Conservation (phyloP, 2,329 filamentous ascomycete genomes). For the Trichoderma oligosporum region DNA sequence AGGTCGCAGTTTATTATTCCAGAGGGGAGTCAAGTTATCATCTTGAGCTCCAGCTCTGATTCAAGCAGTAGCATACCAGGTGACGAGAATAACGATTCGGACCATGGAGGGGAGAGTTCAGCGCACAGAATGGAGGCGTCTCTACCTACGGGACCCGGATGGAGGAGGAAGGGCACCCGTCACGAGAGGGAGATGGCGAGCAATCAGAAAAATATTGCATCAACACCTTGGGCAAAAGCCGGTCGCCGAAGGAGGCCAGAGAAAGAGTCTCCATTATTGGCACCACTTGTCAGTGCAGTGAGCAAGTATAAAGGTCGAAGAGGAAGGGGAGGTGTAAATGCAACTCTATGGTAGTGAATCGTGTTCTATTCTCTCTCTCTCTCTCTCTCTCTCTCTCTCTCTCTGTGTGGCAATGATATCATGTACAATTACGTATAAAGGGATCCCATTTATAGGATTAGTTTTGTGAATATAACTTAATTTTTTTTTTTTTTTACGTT, state of each 20-base stretch:
- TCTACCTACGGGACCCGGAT: conserved; percentile 24
- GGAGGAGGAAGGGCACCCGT: conserved; percentile 23
- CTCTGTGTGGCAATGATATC: not conserved
- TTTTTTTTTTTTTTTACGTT: no score
- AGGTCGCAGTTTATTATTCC: conserved; percentile 28
- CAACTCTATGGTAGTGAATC: not conserved
- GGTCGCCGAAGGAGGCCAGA: not conserved
- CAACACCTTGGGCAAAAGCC: not conserved
- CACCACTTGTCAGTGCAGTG: conserved; percentile 7
- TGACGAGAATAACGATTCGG: conserved; percentile 23
- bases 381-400: no score
- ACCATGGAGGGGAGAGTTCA: conserved; percentile 22
- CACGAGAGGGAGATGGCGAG: not conserved
- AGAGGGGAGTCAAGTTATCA: conserved; percentile 33
- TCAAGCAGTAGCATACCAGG: conserved; percentile 22
- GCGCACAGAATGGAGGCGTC: conserved; percentile 24
- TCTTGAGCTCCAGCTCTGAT: conserved; percentile 29
- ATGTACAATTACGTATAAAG: no score
- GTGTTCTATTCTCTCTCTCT: no score
- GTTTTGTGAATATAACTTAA: no score
- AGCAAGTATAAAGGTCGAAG: not conserved
- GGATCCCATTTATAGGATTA: no score
- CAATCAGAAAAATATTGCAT: not conserved
- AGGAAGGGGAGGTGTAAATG: not conserved
- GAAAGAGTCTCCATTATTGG: not conserved